Evolutionary conservation across 305 asterid genomes (phyloP), one percentile per base, ranked within the genome.

Genomic region (Striga hermonthica): DNA sequence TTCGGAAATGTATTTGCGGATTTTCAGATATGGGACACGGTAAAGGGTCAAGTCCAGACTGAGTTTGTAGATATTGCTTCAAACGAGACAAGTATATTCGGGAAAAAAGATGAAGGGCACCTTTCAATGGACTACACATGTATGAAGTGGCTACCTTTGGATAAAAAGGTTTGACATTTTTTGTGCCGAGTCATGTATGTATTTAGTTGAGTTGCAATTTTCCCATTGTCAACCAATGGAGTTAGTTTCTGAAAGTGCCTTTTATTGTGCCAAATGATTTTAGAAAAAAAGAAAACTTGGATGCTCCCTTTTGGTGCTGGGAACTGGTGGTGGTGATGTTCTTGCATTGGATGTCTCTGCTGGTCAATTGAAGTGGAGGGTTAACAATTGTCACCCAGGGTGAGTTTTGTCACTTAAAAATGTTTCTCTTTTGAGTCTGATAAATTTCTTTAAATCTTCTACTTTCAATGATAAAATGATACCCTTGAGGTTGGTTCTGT

Each of bases 321-420:
- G 99, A 72, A 93, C 97, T 1, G 96, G 97, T 4, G 83, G 95
- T 39, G 97, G 99, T 2, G 99, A 93, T 81, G 87, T 90, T 67
- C 74, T 88, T 53, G 96, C 97, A 7, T 67, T 93, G 80, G 97
- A 90, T 72, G 93, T 90, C 16, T 67, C 88, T 66, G 89, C 89
- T 10, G 97, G 97, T 57, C 95, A 86, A 76, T 72, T 88, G 75
- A 93, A 86, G 79, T 88, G 99, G 99, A 88, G 84, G 73, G 75
- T 81, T 69, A 77, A 71, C 77, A 85, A 90, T 69, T 93, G 95
- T 60, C 97, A 90, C 78, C 86, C 96, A 10, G 97, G 97, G 97
- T 90, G 60, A 74, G 95, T 79, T 71, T 57, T 45, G 48, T 45
- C 3, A 0, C 52, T 12, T 13, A 5, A 37, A 31, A 36, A 13